A percentile compares a stretch with the other conserved stretches of the same genome.
Conservation (phyloP, 495 filamentous ascomycete genomes). For the Cryomyces antarcticus region DNA sequence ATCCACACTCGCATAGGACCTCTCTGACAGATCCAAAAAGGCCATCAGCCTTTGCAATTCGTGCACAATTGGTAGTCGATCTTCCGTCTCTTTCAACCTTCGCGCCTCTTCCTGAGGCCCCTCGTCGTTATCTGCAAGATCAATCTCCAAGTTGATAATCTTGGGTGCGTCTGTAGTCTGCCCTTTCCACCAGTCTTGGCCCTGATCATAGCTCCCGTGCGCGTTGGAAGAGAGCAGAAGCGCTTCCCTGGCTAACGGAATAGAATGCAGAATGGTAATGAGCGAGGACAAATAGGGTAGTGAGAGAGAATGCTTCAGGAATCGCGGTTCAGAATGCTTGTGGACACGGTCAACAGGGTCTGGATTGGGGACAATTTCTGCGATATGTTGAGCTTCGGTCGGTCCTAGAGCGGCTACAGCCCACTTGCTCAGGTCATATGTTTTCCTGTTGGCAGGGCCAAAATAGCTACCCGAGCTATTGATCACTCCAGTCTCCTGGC, state of each 20-base stretch:
- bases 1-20: constrained; percentile 7
- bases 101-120: neutral
- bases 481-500: no score
- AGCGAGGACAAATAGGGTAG: constrained; percentile 5
- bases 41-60: constrained; percentile 14
- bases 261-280: constrained; percentile 8
- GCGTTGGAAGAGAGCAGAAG: constrained; percentile 5
- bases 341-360: neutral
- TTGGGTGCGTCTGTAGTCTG: constrained; percentile 3
- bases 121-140: constrained; percentile 1
- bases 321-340: neutral
- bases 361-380: neutral
- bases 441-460: no score
- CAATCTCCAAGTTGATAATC: constrained; percentile 2
- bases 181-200: constrained; percentile 11
- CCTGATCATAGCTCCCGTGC: constrained; percentile 5
- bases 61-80: constrained; percentile 1
- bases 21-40: constrained; percentile 6
- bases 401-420: no score
- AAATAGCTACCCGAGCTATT: no score
- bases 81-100: neutral
- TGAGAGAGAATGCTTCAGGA: neutral
- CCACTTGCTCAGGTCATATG: no score
- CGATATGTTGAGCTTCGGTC: no score
- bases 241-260: constrained; percentile 6